A percentile compares a stretch with the other conserved stretches of the same genome.
These are phyloP conservation scores for Naganishia antarctica DNA, from an alignment of 768 basidiomycete genomes.

Conservation along the genomic window DNA sequence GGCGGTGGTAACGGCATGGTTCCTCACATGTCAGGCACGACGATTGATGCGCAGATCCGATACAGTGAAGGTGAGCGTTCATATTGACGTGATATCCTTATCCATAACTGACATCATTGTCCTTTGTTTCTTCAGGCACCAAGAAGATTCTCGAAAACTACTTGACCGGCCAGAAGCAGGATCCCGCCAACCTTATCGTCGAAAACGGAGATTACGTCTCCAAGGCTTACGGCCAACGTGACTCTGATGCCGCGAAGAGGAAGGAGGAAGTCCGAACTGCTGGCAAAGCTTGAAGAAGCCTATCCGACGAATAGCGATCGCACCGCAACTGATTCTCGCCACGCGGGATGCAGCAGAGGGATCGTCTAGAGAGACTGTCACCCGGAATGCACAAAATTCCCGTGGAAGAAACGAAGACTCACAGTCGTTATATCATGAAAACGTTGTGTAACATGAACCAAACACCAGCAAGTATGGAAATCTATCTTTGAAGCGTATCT, in stretches of 20 bases:
- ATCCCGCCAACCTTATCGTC: conserved; percentile 75
- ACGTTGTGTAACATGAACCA: too few relatives aligned
- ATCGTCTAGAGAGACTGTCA: too few relatives aligned
- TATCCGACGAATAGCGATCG: too few relatives aligned
- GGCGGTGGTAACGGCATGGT: conserved; percentile 87
- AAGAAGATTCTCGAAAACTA: conserved; percentile 44
- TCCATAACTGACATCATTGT: too few relatives aligned
- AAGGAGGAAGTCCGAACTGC: conserved; percentile 24
- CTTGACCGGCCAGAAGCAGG: conserved; percentile 58
- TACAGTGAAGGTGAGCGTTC: conserved; percentile 66
- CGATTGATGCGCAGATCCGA: conserved; percentile 79
- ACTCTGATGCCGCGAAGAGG: conserved; percentile 22
- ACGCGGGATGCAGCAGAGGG: too few relatives aligned
- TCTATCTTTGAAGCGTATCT: too few relatives aligned
- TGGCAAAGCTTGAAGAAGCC: conserved; percentile 23
- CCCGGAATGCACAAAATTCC: too few relatives aligned
- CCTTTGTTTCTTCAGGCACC: conserved; percentile 27
- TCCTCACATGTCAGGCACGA: conserved; percentile 66
- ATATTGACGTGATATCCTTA: not conserved
- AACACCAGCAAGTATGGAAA: too few relatives aligned
- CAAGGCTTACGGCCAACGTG: conserved; percentile 44
- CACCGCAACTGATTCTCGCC: too few relatives aligned
- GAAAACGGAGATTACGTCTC: conserved; percentile 56
- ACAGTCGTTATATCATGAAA: too few relatives aligned
- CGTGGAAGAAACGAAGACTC: too few relatives aligned